Base-by-base conservation (phyloP, 225 moss, liverwort and hornwort species). In the Physcomitrium patens region DNA sequence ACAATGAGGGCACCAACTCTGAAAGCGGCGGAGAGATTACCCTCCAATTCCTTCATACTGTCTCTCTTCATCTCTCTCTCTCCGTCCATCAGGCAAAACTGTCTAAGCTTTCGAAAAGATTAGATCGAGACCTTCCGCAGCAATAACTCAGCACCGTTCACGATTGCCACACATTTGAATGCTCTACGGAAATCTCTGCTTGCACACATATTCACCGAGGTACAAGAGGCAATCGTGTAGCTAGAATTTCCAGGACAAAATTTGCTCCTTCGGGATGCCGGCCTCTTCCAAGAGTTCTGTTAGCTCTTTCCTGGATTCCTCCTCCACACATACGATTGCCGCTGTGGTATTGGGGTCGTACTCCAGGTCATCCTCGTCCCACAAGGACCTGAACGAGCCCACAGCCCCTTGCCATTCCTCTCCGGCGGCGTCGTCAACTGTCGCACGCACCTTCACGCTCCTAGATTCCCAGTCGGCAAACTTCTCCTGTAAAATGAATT, bases 361-460 rank as follows among this genome's bases (percentile, higher is more conserved):
- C 58, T 96, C 94, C 9, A 96, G 77, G 65, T 96, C 94, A 69
- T 96, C 96, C 66, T 92, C 93, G 67, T 96, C 90, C 93, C 96
- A 94, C 12, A 96, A 58, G 7, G 69, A 57, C 12, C 69, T 72
- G 41, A 96, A 84, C 0, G 90, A 77, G 3, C 96, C 96, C 12
- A 89, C 89, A 28, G 52, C 37, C 14, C 92, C 96, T 48, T 86
- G 77, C 94, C 96, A 96, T 10, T 83, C 79, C 76, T 91, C 94
- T 0, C 88, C 94, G 7, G 78, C 76, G 7, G 83, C 55, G 8
- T 67, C 78, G 10, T 91, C 93, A 13, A 94, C 92, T 3, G 83
- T 84, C 13, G 89, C 80, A 24, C 94, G 87, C 61, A 96, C 90
- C 76, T 90, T 91, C 13, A 88, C 86, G 28, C 81, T 86, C 19